Percentiles rank a stretch among this genome's conserved stretches.
Conservation (phyloP, 2,329 filamentous ascomycete species). For the Trichoderma gracile region DNA sequence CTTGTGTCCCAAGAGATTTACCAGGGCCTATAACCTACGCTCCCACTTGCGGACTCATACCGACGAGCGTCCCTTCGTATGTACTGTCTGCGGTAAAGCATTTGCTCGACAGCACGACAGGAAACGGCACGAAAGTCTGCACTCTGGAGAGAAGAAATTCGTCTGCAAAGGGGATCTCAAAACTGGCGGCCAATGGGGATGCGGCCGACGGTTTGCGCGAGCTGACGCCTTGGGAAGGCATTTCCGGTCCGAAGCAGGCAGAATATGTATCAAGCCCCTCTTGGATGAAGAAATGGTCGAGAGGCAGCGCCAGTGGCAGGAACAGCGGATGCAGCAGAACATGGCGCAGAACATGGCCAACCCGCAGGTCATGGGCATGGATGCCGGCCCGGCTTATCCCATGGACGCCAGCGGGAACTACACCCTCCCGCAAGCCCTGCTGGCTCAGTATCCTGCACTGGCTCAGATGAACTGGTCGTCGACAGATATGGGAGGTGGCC, state of each 20-base stretch:
- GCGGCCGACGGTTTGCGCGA: slow-evolving; percentile 87
- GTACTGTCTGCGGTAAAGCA: slow-evolving; percentile 93
- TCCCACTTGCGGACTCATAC: slow-evolving; percentile 96
- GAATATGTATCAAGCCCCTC: slow-evolving; percentile 95
- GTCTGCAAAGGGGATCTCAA: slow-evolving; percentile 92
- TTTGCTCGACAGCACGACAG: slow-evolving; percentile 97
- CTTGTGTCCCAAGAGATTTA: slow-evolving; percentile 93
- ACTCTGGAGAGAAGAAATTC: slow-evolving; percentile 98
- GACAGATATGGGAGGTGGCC: slow-evolving; percentile 65
- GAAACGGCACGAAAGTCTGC: slow-evolving; percentile 93
- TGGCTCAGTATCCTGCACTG: slow-evolving; percentile 92
- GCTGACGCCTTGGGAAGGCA: slow-evolving; percentile 92
- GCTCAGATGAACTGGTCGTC: slow-evolving; percentile 82
- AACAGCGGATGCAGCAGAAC: slow-evolving; percentile 68
- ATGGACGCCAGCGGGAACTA: slow-evolving; percentile 61
- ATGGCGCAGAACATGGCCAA: slow-evolving; percentile 61
- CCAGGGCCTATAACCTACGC: slow-evolving; percentile 91
- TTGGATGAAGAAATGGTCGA: slow-evolving; percentile 91
- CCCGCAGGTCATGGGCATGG: slow-evolving; percentile 59
- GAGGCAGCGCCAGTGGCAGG: slow-evolving; percentile 71
- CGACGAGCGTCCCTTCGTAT: slow-evolving; percentile 95
- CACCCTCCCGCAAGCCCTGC: slow-evolving; percentile 78
- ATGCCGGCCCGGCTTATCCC: slow-evolving; percentile 59
- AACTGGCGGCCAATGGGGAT: slow-evolving; percentile 83
- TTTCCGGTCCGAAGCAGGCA: slow-evolving; percentile 92